Evolutionary conservation across 768 basidiomycete species (phyloP).

Genomic region (Kwoniella botswanensis): DNA sequence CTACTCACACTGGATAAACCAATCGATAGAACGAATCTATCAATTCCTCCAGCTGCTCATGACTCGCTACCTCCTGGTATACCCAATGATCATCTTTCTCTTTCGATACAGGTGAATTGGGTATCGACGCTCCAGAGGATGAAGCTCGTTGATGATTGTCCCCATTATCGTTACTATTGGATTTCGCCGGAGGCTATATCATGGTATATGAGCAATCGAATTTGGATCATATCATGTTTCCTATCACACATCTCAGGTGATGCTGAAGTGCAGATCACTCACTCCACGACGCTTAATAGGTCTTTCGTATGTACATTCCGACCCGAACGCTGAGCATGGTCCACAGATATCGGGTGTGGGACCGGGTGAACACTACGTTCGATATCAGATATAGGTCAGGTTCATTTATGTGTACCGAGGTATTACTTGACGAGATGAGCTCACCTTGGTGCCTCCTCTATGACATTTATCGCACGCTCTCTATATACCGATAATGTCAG

Average conservation of each 20-base stretch:
- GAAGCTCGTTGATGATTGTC: not conserved
- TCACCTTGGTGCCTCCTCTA: slow-evolving; percentile 42
- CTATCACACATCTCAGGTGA: no score
- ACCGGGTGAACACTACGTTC: slow-evolving; percentile 34
- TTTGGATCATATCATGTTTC: not conserved
- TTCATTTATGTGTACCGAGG: not conserved
- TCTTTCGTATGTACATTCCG: slow-evolving; percentile 38
- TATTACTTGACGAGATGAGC: not conserved
- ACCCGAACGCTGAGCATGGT: slow-evolving; percentile 37
- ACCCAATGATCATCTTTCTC: slow-evolving; percentile 14
- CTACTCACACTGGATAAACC: slow-evolving; percentile 34
- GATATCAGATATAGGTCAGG: not conserved
- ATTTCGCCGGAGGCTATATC: slow-evolving; percentile 9
- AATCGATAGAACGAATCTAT: slow-evolving; percentile 27
- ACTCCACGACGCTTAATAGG: slow-evolving; percentile 49
- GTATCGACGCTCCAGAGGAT: slow-evolving; percentile 1
- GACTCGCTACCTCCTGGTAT: slow-evolving; percentile 21
- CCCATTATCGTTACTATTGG: not conserved
- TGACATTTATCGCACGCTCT: slow-evolving; percentile 49
- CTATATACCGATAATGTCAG: slow-evolving; percentile 12
- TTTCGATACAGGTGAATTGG: not conserved
- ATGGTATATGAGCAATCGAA: not conserved
- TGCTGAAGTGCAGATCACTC: slow-evolving; percentile 9
- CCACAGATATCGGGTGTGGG: slow-evolving; percentile 21
- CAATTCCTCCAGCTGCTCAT: slow-evolving; percentile 24